These are phyloP conservation scores for Nemania abortiva DNA, from an alignment of 2,329 filamentous ascomycete species.

Conservation along the genomic window DNA sequence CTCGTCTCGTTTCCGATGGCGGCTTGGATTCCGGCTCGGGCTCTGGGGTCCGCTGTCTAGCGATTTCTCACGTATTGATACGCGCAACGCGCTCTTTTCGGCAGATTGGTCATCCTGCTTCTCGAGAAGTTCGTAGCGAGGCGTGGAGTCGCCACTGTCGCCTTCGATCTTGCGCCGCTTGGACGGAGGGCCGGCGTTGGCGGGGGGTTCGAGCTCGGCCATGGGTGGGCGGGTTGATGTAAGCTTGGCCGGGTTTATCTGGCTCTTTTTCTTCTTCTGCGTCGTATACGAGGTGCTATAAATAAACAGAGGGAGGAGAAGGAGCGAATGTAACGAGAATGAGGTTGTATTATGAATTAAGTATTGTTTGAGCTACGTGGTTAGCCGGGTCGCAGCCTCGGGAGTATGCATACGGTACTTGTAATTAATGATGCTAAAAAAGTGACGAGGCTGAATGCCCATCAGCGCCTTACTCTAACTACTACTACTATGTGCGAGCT, in stretches of 20 bases:
- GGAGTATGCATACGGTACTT: neutral
- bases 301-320: slow-evolving; percentile 10
- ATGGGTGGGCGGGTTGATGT: slow-evolving; percentile 40
- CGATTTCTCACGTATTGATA: slow-evolving; percentile 50
- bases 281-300: slow-evolving; percentile 6
- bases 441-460: slow-evolving; percentile 22
- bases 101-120: slow-evolving; percentile 47
- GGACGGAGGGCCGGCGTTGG: slow-evolving; percentile 52
- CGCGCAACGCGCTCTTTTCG: slow-evolving; percentile 41
- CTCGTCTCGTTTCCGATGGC: slow-evolving; percentile 42
- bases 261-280: neutral
- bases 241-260: neutral
- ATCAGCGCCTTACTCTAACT: slow-evolving; percentile 7
- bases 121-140: slow-evolving; percentile 61
- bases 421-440: neutral
- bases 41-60: slow-evolving; percentile 41
- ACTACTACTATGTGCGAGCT: neutral
- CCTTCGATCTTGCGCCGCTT: slow-evolving; percentile 58
- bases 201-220: slow-evolving; percentile 46
- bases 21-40: slow-evolving; percentile 44
- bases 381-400: neutral
- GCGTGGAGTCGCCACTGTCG: slow-evolving; percentile 56
- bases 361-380: neutral
- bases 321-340: slow-evolving; percentile 1
- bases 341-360: neutral